Evolutionary conservation across 108 stramenopile species (phyloP).

Genomic region (Conticribra weissflogii): DNA sequence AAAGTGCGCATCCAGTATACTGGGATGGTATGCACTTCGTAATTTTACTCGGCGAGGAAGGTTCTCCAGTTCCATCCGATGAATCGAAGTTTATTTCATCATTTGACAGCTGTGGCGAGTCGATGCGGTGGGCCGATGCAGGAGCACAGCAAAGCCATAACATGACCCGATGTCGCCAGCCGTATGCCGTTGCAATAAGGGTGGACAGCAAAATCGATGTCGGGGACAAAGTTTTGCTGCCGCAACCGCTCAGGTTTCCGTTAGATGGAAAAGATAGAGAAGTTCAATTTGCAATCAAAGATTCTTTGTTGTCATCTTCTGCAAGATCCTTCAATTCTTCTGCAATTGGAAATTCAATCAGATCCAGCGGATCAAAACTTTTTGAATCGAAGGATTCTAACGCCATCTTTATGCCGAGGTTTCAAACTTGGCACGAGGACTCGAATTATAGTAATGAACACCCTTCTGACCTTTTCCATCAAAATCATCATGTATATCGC

Average conservation of each 20-base stretch:
- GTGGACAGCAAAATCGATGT: conserved; percentile 35
- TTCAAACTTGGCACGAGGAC: not conserved
- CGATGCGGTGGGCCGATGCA: not conserved
- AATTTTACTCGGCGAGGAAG: conserved; percentile 55
- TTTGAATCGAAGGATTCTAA: not conserved
- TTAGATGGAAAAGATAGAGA: not conserved
- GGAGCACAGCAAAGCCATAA: conserved; percentile 26
- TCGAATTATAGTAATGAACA: not conserved
- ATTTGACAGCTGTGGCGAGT: not conserved
- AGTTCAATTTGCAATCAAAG: not conserved
- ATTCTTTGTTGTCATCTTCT: conserved; percentile 5
- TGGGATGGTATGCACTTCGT: conserved; percentile 69
- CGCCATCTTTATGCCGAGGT: not conserved
- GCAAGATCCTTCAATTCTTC: not conserved
- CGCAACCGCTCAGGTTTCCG: not conserved
- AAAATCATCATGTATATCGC: not conserved
- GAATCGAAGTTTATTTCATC: not conserved
- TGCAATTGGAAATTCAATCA: not conserved
- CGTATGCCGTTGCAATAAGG: conserved; percentile 31
- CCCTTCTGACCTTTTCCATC: too few species aligned
- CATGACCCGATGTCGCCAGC: conserved; percentile 25
- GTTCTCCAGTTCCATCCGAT: not conserved
- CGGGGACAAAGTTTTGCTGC: too few species aligned
- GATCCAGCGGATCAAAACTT: not conserved
- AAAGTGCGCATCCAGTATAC: conserved; percentile 50